phyloP scores from a whole-genome alignment of 2,329 filamentous ascomycete species.

The Stemphylium vesicarium region DNA sequence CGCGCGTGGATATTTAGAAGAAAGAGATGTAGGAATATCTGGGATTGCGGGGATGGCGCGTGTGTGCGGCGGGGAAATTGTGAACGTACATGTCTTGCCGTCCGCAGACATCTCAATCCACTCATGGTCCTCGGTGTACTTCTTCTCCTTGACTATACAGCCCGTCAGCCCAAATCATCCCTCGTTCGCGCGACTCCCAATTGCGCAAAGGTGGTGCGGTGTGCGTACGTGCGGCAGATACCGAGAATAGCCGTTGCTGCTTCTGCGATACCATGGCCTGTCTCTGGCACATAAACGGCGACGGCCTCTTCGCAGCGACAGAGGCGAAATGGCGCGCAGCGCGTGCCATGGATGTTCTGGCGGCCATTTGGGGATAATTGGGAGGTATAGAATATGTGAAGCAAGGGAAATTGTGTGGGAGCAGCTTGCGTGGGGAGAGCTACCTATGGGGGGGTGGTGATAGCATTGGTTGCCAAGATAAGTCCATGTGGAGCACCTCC shows the following conservation, averaged over 20 bases:
- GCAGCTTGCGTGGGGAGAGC: background rate
- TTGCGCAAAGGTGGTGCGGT: slow-evolving; percentile 4
- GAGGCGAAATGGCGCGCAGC: slow-evolving; percentile 45
- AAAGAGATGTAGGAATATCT: background rate
- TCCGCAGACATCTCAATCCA: slow-evolving; percentile 91
- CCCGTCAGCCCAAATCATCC: slow-evolving; percentile 20
- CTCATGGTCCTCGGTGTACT: slow-evolving; percentile 97
- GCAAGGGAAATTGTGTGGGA: background rate
- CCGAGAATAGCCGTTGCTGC: slow-evolving; percentile 49
- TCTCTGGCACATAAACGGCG: slow-evolving; percentile 32
- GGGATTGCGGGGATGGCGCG: slow-evolving; percentile 7
- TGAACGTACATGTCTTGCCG: slow-evolving; percentile 72
- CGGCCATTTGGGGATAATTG: slow-evolving; percentile 41
- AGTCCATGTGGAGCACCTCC: slow-evolving; percentile 12
- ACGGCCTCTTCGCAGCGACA: slow-evolving; percentile 31
- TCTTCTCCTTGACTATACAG: slow-evolving; percentile 70
- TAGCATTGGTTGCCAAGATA: slow-evolving; percentile 11
- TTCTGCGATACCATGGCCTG: slow-evolving; percentile 30
- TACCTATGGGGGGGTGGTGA: slow-evolving; percentile 4
- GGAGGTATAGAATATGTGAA: background rate
- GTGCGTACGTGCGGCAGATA: slow-evolving; percentile 42
- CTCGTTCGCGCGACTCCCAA: background rate
- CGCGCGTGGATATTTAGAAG: background rate
- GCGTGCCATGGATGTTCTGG: slow-evolving; percentile 41
- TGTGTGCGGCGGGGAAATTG: slow-evolving; percentile 1